phyloP scores from a whole-genome alignment of 495 filamentous ascomycete genomes.

The Aspergillus bridgeri region DNA sequence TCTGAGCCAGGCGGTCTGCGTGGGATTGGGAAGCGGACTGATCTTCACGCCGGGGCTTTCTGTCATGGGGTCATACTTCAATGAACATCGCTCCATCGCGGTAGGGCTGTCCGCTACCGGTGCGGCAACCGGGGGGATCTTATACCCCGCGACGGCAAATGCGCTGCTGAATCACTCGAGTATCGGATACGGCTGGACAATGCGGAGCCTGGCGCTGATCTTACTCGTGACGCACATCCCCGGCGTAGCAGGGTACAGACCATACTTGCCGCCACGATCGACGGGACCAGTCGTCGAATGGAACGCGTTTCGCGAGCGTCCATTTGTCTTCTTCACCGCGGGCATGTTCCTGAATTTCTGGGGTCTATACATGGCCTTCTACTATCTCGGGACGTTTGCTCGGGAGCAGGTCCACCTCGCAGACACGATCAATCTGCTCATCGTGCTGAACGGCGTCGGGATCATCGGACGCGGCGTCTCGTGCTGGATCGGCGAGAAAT shows the following conservation, averaged over 20 bases:
- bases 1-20: conserved; percentile 38
- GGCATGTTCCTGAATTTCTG: conserved; percentile 55
- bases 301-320: conserved; percentile 54
- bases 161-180: conserved; percentile 48
- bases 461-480: conserved; percentile 57
- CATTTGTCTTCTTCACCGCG: conserved; percentile 57
- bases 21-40: conserved; percentile 50
- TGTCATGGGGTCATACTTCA: conserved; percentile 66
- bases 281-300: conserved; percentile 56
- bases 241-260: conserved; percentile 41
- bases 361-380: conserved; percentile 64
- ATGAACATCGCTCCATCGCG: conserved; percentile 60
- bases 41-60: conserved; percentile 61
- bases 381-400: conserved; percentile 57
- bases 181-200: conserved; percentile 71
- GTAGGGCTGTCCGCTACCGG: conserved; percentile 66
- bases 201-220: conserved; percentile 66
- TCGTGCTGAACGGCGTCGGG: conserved; percentile 64
- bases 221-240: conserved; percentile 52
- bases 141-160: conserved; percentile 64
- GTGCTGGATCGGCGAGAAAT: conserved; percentile 52
- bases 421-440: conserved; percentile 53
- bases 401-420: conserved; percentile 48
- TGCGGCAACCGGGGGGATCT: conserved; percentile 53
- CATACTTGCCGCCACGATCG: conserved; percentile 54